phyloP scores from a whole-genome alignment of 2,329 filamentous ascomycete species.

The Phialophora chinensis region DNA sequence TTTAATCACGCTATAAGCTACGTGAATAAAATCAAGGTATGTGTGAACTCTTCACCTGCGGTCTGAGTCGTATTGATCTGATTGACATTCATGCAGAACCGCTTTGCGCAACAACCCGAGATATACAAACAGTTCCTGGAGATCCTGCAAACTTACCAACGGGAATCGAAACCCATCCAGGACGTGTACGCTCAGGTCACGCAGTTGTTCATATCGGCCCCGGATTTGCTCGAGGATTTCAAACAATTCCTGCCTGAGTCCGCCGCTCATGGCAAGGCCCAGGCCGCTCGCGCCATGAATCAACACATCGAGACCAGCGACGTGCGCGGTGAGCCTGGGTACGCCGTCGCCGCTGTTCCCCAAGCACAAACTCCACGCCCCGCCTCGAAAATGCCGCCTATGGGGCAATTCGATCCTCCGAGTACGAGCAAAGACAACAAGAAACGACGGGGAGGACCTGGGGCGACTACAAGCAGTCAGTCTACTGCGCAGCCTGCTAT shows the following conservation, averaged over 20 bases:
- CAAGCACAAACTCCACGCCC: constrained; percentile 59
- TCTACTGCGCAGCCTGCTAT: constrained; percentile 43
- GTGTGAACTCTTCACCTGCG: constrained; percentile 38
- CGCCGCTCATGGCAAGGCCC: constrained; percentile 70
- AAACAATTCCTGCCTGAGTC: constrained; percentile 98
- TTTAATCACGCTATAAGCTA: constrained; percentile 99
- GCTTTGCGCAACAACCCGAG: constrained; percentile 93
- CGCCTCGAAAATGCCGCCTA: constrained; percentile 79
- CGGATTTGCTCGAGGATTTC: constrained; percentile 95
- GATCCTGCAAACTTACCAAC: constrained; percentile 96
- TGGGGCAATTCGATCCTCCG: constrained; percentile 88
- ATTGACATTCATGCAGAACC: constrained; percentile 67
- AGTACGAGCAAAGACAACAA: constrained; percentile 90
- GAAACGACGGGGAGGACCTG: constrained; percentile 73
- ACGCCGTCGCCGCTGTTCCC: constrained; percentile 48
- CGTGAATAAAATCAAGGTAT: constrained; percentile 98
- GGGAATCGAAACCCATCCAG: constrained; percentile 97
- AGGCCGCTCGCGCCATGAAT: constrained; percentile 60
- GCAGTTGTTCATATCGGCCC: constrained; percentile 87
- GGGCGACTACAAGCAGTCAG: constrained; percentile 40
- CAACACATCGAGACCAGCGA: constrained; percentile 71
- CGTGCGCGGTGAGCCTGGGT: constrained; percentile 60
- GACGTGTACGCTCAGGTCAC: constrained; percentile 98
- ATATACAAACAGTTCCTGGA: constrained; percentile 99
- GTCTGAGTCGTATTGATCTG: neutral